Percentiles rank a stretch among this genome's conserved stretches.
phyloP scores from a whole-genome alignment of 2,329 filamentous ascomycete species.

The Hyphodiscus sp. region DNA sequence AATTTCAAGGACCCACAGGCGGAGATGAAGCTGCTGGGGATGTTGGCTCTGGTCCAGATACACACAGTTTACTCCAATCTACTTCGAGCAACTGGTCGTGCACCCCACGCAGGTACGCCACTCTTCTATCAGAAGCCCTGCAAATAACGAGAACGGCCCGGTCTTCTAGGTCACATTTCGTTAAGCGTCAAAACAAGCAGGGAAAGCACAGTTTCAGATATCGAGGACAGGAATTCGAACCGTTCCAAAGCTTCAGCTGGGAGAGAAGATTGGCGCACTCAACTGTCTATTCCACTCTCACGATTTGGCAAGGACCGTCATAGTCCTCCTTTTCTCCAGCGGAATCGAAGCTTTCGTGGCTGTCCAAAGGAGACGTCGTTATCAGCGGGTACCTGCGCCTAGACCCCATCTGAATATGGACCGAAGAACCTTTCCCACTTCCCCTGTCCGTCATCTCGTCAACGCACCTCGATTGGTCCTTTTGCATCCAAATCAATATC shows the following conservation, averaged over 20 bases:
- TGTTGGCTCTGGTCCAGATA: not conserved
- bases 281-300: not conserved
- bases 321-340: not conserved
- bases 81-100: constrained; percentile 9
- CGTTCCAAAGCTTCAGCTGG: not conserved
- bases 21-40: constrained; percentile 17
- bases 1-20: constrained; percentile 8
- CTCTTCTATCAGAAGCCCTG: constrained; percentile 3
- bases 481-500: not conserved
- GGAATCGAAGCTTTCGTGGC: constrained; percentile 2
- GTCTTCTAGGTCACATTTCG: not conserved
- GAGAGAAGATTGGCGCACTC: not conserved
- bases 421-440: not conserved
- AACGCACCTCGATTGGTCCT: constrained; percentile 1
- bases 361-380: not conserved
- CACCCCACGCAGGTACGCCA: constrained; percentile 7
- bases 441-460: constrained; percentile 3
- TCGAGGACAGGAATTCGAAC: not conserved
- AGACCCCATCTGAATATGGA: constrained; percentile 3
- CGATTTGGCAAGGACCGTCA: not conserved
- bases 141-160: not conserved
- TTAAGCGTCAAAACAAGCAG: not conserved
- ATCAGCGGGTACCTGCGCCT: constrained; percentile 15
- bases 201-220: not conserved
- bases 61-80: constrained; percentile 7